Evolutionary conservation across 495 filamentous ascomycete species (phyloP).

Genomic region (Hyaloscypha hepaticicola): DNA sequence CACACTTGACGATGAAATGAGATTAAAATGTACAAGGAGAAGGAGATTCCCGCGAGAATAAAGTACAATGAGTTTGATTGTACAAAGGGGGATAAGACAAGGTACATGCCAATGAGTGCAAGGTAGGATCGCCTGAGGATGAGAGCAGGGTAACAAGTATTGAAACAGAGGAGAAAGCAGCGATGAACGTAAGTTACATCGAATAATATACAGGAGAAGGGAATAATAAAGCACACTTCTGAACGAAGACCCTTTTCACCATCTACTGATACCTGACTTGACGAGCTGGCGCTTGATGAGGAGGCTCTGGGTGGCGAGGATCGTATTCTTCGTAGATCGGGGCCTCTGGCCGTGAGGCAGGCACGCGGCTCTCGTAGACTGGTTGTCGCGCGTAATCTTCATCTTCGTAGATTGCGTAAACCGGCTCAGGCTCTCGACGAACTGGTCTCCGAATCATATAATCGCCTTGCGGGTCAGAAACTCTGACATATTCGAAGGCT

Average conservation of each 20-base stretch:
- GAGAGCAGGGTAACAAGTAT: background rate
- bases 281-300: slow-evolving; percentile 18
- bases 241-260: slow-evolving; percentile 9
- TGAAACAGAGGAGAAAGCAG: background rate
- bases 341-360: slow-evolving; percentile 28
- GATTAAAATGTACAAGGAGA: background rate
- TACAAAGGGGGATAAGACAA: background rate
- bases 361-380: slow-evolving; percentile 26
- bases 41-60: background rate
- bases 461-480: slow-evolving; percentile 43
- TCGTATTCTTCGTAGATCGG: slow-evolving; percentile 43
- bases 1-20: background rate
- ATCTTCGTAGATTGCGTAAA: slow-evolving; percentile 31
- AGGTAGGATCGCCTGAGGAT: background rate
- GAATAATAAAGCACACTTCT: slow-evolving; percentile 1
- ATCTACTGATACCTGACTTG: slow-evolving; percentile 29
- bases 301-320: slow-evolving; percentile 33
- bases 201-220: slow-evolving; percentile 14
- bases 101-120: background rate
- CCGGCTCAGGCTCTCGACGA: slow-evolving; percentile 30
- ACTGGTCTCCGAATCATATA: slow-evolving; percentile 46
- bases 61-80: slow-evolving; percentile 12
- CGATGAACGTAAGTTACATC: slow-evolving; percentile 16
- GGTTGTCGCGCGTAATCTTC: slow-evolving; percentile 23
- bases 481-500: slow-evolving; percentile 45